These are phyloP conservation scores for Xylaria sp. DNA, from an alignment of 2,329 filamentous ascomycete species.

Conservation along the genomic window DNA sequence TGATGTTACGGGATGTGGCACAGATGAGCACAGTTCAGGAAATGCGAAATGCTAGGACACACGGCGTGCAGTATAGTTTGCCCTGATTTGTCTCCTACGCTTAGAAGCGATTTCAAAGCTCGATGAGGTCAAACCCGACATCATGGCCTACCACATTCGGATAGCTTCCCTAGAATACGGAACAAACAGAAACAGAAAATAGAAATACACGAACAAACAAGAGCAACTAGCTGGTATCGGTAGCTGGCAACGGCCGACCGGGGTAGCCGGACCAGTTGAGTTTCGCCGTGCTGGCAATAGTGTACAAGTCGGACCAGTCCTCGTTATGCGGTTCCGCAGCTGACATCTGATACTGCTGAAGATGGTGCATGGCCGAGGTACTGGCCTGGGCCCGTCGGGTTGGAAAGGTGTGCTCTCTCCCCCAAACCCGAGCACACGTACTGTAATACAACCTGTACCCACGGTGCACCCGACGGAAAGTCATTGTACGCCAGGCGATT, in stretches of 20 bases:
- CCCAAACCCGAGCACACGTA: conserved; percentile 14
- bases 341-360: conserved; percentile 19
- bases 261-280: conserved; percentile 22
- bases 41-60: neutral
- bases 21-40: conserved; percentile 1
- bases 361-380: conserved; percentile 19
- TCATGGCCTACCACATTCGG: conserved; percentile 17
- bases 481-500: neutral
- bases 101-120: conserved; percentile 10
- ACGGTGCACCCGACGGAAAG: neutral
- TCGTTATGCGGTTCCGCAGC: conserved; percentile 22
- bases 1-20: neutral
- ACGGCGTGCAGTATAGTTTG: neutral
- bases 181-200: too few relatives aligned
- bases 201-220: neutral
- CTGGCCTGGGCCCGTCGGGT: conserved; percentile 26
- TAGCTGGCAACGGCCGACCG: conserved; percentile 18
- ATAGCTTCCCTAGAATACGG: neutral
- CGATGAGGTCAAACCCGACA: conserved; percentile 24
- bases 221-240: conserved; percentile 2
- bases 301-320: conserved; percentile 2
- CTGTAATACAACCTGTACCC: neutral
- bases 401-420: conserved; percentile 16
- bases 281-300: conserved; percentile 2
- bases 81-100: neutral